These are phyloP conservation scores for Ogataea salicorniae DNA, from an alignment of 805 yeast genomes.

Conservation along the genomic window DNA sequence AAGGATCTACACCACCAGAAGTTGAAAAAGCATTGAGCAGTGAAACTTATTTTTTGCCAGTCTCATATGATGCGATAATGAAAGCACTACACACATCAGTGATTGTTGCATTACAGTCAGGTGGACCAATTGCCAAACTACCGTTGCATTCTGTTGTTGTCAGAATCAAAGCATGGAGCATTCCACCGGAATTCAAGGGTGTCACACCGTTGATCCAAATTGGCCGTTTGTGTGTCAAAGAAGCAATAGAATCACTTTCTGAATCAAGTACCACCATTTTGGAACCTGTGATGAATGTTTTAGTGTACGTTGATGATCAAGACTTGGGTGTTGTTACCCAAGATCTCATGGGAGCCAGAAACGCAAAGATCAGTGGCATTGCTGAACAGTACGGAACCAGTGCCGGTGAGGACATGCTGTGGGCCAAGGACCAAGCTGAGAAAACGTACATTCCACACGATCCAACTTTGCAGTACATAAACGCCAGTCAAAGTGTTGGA, in stretches of 20 bases:
- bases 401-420: slow-evolving; percentile 32
- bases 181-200: slow-evolving; percentile 46
- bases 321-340: slow-evolving; percentile 80
- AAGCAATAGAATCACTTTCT: slow-evolving; percentile 30
- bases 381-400: slow-evolving; percentile 48
- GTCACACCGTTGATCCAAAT: slow-evolving; percentile 39
- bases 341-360: slow-evolving; percentile 74
- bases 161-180: slow-evolving; percentile 43
- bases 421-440: slow-evolving; percentile 55
- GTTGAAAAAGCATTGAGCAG: slow-evolving; percentile 18
- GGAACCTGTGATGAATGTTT: slow-evolving; percentile 85
- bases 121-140: slow-evolving; percentile 55
- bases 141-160: slow-evolving; percentile 59
- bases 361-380: slow-evolving; percentile 67
- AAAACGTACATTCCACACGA: slow-evolving; percentile 72
- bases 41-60: slow-evolving; percentile 42
- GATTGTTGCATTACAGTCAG: slow-evolving; percentile 57
- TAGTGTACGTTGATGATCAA: slow-evolving; percentile 59
- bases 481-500: slow-evolving; percentile 20
- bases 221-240: slow-evolving; percentile 40
- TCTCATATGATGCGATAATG: slow-evolving; percentile 43
- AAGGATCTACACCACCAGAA: slow-evolving; percentile 19
- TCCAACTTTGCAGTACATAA: slow-evolving; percentile 43
- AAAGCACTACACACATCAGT: slow-evolving; percentile 55
- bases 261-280: slow-evolving; percentile 46